These are phyloP conservation scores for Thalassiosira sp. DNA, from an alignment of 352 stramenopile species.

Conservation along the genomic window DNA sequence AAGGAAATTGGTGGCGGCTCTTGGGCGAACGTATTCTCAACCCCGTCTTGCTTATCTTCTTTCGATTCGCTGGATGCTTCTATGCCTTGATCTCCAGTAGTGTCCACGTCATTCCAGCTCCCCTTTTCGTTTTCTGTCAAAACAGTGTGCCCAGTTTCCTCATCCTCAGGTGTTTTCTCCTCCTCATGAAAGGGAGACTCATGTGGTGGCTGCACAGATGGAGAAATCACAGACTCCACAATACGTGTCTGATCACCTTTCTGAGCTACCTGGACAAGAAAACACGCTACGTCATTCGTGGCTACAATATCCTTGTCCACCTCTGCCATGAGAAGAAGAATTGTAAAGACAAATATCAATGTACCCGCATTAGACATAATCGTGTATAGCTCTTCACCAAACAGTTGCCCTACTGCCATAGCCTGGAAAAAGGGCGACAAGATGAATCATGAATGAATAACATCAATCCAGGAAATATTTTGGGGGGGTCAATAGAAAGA, in stretches of 20 bases:
- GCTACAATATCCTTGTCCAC: conserved; percentile 64
- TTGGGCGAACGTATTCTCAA: too few relatives aligned
- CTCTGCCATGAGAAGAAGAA: conserved; percentile 57
- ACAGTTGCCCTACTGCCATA: conserved; percentile 52
- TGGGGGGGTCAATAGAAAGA: neutral
- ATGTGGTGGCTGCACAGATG: neutral
- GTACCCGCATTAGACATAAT: conserved; percentile 56
- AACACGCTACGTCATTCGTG: conserved; percentile 46
- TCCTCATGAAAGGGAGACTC: neutral
- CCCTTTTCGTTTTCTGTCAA: neutral
- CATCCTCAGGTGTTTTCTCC: neutral
- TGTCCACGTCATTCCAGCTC: neutral
- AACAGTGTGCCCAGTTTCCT: neutral
- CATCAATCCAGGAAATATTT: neutral
- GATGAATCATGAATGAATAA: neutral
- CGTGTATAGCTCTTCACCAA: conserved; percentile 42
- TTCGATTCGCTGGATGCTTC: neutral
- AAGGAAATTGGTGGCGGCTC: neutral
- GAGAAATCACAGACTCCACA: neutral
- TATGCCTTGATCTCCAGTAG: neutral
- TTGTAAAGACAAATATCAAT: conserved; percentile 54
- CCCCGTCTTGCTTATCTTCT: too few relatives aligned
- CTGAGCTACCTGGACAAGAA: conserved; percentile 50
- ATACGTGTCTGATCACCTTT: conserved; percentile 50
- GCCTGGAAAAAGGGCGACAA: conserved; percentile 8